Conservation (phyloP, 441 rosid genomes). For the Mallotus repandus region DNA sequence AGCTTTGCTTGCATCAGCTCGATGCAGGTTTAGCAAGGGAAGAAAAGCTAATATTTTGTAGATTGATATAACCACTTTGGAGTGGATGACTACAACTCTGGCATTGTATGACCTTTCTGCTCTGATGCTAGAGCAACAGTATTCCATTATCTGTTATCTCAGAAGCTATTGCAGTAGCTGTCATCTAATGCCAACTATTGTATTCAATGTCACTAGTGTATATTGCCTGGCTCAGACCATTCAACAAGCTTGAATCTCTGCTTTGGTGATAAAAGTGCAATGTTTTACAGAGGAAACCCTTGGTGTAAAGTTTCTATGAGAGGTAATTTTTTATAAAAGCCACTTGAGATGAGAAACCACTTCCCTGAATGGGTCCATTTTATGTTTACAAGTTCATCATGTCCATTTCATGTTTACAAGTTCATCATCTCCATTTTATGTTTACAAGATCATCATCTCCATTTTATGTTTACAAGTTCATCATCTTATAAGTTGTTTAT, state of each 20-base stretch:
- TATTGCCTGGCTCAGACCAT: background rate
- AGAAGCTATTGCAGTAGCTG: conserved; percentile 4
- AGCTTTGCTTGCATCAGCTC: conserved; percentile 43
- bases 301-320: background rate
- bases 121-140: background rate
- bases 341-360: too few species aligned
- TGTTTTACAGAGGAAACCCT: background rate
- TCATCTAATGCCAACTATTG: background rate
- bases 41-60: conserved; percentile 21
- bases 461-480: too few species aligned
- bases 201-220: background rate
- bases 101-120: conserved; percentile 1
- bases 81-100: conserved; percentile 14
- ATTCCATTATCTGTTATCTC: background rate
- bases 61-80: conserved; percentile 25
- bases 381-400: too few species aligned
- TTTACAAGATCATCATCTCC: too few species aligned
- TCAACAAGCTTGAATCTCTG: background rate
- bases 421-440: too few species aligned
- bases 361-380: too few species aligned
- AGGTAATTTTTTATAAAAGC: too few species aligned
- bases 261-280: background rate
- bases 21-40: conserved; percentile 35
- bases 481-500: too few species aligned
- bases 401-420: too few species aligned